Percentiles rank a stretch among this genome's conserved stretches.
Evolutionary conservation across 306 rosid species (phyloP).

Genomic region (Sophora flavescens): DNA sequence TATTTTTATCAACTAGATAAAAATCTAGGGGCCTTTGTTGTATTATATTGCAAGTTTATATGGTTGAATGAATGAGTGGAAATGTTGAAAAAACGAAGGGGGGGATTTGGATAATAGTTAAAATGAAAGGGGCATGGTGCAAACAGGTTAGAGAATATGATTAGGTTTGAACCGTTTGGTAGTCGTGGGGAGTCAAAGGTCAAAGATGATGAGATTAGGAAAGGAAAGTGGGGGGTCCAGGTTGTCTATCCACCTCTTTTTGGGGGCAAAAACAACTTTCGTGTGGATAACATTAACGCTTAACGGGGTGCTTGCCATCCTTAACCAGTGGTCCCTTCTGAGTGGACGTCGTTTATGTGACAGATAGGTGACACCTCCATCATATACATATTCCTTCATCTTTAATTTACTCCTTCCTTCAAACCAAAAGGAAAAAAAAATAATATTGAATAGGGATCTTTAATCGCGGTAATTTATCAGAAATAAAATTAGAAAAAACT

Average conservation of each 20-base stretch:
- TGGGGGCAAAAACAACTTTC: constrained; percentile 47
- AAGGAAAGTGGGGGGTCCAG: constrained; percentile 80
- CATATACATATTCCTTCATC: constrained; percentile 42
- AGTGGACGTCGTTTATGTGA: constrained; percentile 38
- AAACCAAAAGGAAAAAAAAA: not conserved
- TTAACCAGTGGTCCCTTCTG: constrained; percentile 52
- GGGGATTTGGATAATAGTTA: not conserved
- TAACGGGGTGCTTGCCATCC: constrained; percentile 36
- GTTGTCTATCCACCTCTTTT: constrained; percentile 68
- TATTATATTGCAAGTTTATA: not conserved
- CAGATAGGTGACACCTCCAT: constrained; percentile 36
- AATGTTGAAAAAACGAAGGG: not conserved
- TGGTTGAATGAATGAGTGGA: not conserved
- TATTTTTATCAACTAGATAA: not conserved
- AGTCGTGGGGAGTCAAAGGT: constrained; percentile 80
- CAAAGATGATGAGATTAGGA: constrained; percentile 69
- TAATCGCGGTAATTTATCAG: too few relatives aligned
- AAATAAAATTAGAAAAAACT: too few relatives aligned
- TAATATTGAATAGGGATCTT: not conserved
- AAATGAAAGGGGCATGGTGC: constrained; percentile 38
- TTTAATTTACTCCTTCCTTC: constrained; percentile 10
- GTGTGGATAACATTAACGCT: constrained; percentile 70
- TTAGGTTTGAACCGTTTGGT: constrained; percentile 51
- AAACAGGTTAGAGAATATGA: constrained; percentile 40
- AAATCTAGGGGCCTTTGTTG: not conserved